Base-by-base conservation (phyloP, 352 stramenopile species). In the Phytophthora megakarya region DNA sequence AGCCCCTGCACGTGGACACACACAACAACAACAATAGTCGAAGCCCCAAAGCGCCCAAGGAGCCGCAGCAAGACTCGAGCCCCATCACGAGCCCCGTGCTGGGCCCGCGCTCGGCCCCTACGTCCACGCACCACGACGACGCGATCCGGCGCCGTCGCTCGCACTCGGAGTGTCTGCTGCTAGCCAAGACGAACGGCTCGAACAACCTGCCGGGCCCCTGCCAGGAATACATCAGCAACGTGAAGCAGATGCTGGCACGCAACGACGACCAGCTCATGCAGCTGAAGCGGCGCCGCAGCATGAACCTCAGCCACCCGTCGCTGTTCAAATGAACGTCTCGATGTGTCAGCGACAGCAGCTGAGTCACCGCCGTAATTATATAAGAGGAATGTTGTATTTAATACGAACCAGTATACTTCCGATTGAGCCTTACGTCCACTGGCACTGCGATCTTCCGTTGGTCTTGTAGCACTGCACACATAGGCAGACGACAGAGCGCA, bases 171-270 rank as follows among this genome's bases (percentile, higher is more conserved):
- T 95, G 86, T 32, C 66, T 95, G 4, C 64, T 95, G 44, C 64
- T 95, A 0, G 82, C 82, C 9, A 91, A 89, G 66, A 84, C 72
- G 7, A 75, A 75, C 26, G 75, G 75, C 39, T 61, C 62, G 6
- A 62, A 78, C 40, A 70, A 88, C 26, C 72, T 95, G 4, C 86
- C 86, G 0, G 81, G 84, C 3, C 82, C 82, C 22, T 95, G 86
- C 67, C 73, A 91, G 45, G 86, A 95, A 37, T 95, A 95, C 70
- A 95, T 95, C 49, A 86, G 70, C 53, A 88, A 81, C 51, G 84
- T 95, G 53, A 92, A 95, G 80, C 83, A 89, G 60, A 92, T 93
- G 45, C 62, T 95, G 42, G 86, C 86, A 23, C 81, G 83, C 16
- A 92, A 74, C 40, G 78, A 89, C 49, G 73, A 87, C 30, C 55